Evolutionary conservation across 345 rosid genomes (phyloP).

Genomic region (Bruguiera sexangula): DNA sequence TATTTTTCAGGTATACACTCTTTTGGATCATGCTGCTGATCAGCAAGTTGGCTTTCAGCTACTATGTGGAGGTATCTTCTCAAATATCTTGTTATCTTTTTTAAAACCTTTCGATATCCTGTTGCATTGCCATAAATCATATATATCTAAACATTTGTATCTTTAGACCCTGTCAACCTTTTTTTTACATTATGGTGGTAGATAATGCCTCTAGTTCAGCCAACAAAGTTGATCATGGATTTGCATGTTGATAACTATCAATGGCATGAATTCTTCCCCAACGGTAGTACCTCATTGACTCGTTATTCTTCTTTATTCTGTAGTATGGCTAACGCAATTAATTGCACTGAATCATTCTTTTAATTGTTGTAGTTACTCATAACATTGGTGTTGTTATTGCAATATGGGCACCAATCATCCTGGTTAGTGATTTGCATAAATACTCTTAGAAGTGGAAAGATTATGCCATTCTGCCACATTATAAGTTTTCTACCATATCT

Average conservation of each 20-base stretch:
- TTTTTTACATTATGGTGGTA: constrained; percentile 30
- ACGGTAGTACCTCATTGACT: constrained; percentile 40
- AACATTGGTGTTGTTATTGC: constrained; percentile 87
- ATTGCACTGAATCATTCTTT: constrained; percentile 21
- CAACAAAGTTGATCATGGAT: constrained; percentile 74
- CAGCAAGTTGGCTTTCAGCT: constrained; percentile 96
- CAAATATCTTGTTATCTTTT: constrained; percentile 13
- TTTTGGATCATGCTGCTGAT: constrained; percentile 90
- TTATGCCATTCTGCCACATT: constrained; percentile 8
- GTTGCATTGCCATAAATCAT: not conserved
- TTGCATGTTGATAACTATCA: constrained; percentile 53
- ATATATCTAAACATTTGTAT: no score
- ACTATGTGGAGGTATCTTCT: constrained; percentile 81
- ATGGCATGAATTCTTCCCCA: constrained; percentile 92
- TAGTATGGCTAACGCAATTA: constrained; percentile 9
- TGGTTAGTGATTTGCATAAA: constrained; percentile 53
- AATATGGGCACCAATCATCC: constrained; percentile 85
- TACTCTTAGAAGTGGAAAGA: constrained; percentile 13
- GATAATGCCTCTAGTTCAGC: constrained; percentile 83
- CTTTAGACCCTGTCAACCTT: no score
- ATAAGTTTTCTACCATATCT: not conserved
- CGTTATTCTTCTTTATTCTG: not conserved
- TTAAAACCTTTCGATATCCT: not conserved
- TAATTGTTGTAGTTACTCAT: constrained; percentile 51
- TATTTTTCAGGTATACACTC: constrained; percentile 69